Evolutionary conservation across 2,329 filamentous ascomycete genomes (phyloP), one percentile per base, ranked within the genome.

Genomic region (Trichophyton rubrum): DNA sequence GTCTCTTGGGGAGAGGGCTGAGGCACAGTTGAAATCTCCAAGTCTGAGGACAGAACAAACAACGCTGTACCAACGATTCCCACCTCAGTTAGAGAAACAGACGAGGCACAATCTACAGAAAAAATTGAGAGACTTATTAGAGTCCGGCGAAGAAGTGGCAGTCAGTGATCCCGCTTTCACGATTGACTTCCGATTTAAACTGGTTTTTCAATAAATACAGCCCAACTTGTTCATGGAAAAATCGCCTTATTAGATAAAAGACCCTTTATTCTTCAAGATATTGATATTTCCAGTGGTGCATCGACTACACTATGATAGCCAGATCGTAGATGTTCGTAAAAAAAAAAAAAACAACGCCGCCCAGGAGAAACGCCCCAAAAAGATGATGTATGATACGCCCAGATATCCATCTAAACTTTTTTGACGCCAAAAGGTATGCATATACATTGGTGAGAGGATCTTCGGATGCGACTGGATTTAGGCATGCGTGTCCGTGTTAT

Each of bases 21-120:
- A 96, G 72, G 85, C 90, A 61, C 93, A 97, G 74, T 80, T 99
- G 60, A 97, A 96, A 80, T 91, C 90, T 71, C 92, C 93, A 0
- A 95, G 89, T 5, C 82, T 99, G 66, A 82, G 90, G 56, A 84
- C 84, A 0, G 86, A 92, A 67, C 83, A 83, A 59, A 93, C 88
- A 77, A 93, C 89, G 2, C 79, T 99, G 49, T 99, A 96, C 73
- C 93, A 95, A 80, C 90, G 90, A 66, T 85, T 82, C 30, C 90
- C 93, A 0, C 84, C 86, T 4, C 84, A 88, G 64, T 77, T 99
- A 60, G 89, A 96, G 70, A 84, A 90, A 75, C 83, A 90, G 75
- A 96, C 92, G 0, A 80, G 89, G 60, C 83, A 85, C 1, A 97
- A 99, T 70, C 77, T 99, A 64, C 78, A 79, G 63, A 89, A 87